A percentile compares a stretch with the other conserved stretches of the same genome.
Conservation (phyloP, 805 yeast species). For the Candida insectorum region DNA sequence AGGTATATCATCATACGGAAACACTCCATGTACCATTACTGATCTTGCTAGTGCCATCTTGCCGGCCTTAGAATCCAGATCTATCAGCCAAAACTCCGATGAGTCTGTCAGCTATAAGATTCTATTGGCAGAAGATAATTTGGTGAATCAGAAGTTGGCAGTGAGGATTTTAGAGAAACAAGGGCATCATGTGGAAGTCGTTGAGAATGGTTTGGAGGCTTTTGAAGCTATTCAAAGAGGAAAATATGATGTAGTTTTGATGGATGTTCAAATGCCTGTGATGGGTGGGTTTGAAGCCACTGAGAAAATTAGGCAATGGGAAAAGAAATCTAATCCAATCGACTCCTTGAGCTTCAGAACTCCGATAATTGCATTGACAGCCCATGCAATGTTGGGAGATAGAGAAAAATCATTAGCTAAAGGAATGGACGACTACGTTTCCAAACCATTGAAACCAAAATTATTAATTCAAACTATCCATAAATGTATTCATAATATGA, state of each 20-base stretch:
- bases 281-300: conserved; percentile 96
- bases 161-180: conserved; percentile 81
- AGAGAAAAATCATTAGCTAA: conserved; percentile 82
- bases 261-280: conserved; percentile 95
- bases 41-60: conserved; percentile 80
- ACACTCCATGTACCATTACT: conserved; percentile 78
- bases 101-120: conserved; percentile 73
- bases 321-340: conserved; percentile 69
- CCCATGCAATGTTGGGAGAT: conserved; percentile 94
- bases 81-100: conserved; percentile 75
- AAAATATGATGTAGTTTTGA: conserved; percentile 74
- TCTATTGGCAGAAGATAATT: conserved; percentile 80
- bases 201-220: conserved; percentile 83
- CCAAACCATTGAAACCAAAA: conserved; percentile 84
- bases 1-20: conserved; percentile 85
- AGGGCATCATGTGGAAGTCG: conserved; percentile 81
- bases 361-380: conserved; percentile 87
- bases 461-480: conserved; percentile 79
- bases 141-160: conserved; percentile 84
- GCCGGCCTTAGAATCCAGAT: conserved; percentile 81
- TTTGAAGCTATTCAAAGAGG: conserved; percentile 67
- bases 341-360: conserved; percentile 69
- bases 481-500: conserved; percentile 73
- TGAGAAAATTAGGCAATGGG: conserved; percentile 84
- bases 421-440: conserved; percentile 89